Base-by-base conservation (phyloP, 2,329 filamentous ascomycete genomes). In the Xylaria sp. region DNA sequence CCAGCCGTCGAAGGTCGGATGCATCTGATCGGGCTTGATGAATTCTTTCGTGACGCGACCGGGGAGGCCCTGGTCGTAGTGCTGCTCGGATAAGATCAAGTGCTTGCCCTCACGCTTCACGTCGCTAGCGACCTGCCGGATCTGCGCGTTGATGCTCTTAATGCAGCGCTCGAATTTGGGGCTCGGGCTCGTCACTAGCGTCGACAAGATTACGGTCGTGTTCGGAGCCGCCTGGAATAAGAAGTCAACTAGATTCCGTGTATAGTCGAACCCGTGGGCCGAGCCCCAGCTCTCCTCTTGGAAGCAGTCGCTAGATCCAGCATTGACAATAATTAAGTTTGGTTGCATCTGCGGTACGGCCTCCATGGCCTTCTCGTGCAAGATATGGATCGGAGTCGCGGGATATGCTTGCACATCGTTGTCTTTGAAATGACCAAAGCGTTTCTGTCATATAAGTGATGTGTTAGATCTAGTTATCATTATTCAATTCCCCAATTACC, bases 271-370 rank as follows among this genome's bases (percentile, higher is more conserved):
- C 28, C 65, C 66, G 56, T 75, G 75, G 7, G 74, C 74, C 0
- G 76, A 75, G 0, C 76, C 75, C 71, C 71, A 76, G 18, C 70
- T 55, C 18, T 73, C 63, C 37, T 75, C 64, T 63, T 76, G 75
- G 66, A 78, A 77, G 61, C 76, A 78, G 61, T 78, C 76, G 67
- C 74, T 76, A 10, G 75, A 76, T 6, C 76, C 76, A 4, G 75
- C 76, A 61, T 78, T 76, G 48, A 78, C 70, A 34, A 78, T 65
- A 51, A 78, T 63, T 13, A 78, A 71, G 64, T 78, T 78, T 15
- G 76, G 76, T 48, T 76, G 74, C 50, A 73, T 71, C 32, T 68
- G 63, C 1, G 76, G 75, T 4, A 78, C 74, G 44, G 75, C 72
- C 34, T 74, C 61, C 54, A 62, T 70, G 9, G 76, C 67, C 37